phyloP scores from a whole-genome alignment of 345 rosid species.

The Salix arbutifolia region DNA sequence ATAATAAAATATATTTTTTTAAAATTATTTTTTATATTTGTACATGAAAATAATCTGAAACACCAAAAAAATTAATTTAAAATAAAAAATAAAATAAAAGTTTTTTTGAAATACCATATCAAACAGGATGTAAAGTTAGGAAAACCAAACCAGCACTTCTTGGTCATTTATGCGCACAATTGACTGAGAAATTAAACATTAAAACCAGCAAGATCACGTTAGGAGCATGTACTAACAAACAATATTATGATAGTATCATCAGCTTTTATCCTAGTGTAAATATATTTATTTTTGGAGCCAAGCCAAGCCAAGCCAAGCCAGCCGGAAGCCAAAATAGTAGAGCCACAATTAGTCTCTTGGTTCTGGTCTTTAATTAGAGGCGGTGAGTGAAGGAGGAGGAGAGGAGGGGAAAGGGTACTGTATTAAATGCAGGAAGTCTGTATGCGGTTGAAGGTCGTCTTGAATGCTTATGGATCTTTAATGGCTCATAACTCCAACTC shows the following conservation, averaged over 20 bases:
- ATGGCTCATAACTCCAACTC: constrained; percentile 47
- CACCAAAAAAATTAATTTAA: no score
- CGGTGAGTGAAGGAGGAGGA: constrained; percentile 33
- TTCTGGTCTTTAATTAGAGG: constrained; percentile 23
- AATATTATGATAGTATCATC: background rate
- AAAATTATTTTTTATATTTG: no score
- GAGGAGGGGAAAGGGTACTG: constrained; percentile 10
- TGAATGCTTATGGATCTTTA: constrained; percentile 35
- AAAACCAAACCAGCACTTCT: constrained; percentile 16
- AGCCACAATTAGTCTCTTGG: background rate
- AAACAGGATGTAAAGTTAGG: no score
- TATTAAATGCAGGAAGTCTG: constrained; percentile 43
- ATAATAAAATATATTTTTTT: no score
- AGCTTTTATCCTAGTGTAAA: background rate
- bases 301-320: background rate
- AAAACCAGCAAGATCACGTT: no score
- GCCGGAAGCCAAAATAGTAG: constrained; percentile 16
- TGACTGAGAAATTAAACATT: no score
- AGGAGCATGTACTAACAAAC: background rate
- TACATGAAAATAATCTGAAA: no score
- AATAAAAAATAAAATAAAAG: no score
- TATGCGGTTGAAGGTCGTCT: constrained; percentile 46
- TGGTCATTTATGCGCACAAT: constrained; percentile 4
- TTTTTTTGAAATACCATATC: no score
- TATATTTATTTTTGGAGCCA: no score